Evolutionary conservation across 306 rosid genomes (phyloP), one percentile per base, ranked within the genome.

Genomic region (Malus sieversii): DNA sequence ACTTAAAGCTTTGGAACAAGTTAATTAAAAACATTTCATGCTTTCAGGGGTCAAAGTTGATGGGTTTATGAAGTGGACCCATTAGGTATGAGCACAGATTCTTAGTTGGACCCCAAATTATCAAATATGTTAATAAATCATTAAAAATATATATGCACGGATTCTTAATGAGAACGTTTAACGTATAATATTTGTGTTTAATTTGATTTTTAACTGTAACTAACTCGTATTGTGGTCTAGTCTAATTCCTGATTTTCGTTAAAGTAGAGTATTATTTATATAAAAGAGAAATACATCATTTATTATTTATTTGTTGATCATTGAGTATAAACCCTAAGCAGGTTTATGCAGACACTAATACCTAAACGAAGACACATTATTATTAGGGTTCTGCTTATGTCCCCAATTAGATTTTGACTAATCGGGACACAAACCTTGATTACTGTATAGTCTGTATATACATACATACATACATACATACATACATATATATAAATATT

Each of bases 321-420:
- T 29, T 48, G n/a, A 15, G 11, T 53, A 11, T 42, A 22, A 67
- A 38, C 53, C 62, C 62, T 57, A n/a, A 20, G n/a, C 66, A 55
- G 22, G 18, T 62, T 72, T 38, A 15, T 58, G 67, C 57, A 40
- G 76, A 72, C 76, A 72, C 4, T 22, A 14, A 38, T 23, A 58
- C 69, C 42, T 8, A 10, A 61, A 59, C 25, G 44, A 51, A 75
- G 65, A 52, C 52, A 75, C 27, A 65, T 66, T 75, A 25, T 25
- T 25, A 76, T 15, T 33, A 65, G 58, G 44, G 72, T 11, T 27
- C 66, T 53, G 66, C 30, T 64, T 22, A 59, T 73, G 67, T 73
- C 57, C 68, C 68, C 18, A 73, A 16, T 57, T 67, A 64, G 53
- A 84, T 79, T 79, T 82, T 62, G 82, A 78, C 75, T 10, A 74